Conservation (phyloP, 2,329 filamentous ascomycete genomes). For the Fusarium domesticum region DNA sequence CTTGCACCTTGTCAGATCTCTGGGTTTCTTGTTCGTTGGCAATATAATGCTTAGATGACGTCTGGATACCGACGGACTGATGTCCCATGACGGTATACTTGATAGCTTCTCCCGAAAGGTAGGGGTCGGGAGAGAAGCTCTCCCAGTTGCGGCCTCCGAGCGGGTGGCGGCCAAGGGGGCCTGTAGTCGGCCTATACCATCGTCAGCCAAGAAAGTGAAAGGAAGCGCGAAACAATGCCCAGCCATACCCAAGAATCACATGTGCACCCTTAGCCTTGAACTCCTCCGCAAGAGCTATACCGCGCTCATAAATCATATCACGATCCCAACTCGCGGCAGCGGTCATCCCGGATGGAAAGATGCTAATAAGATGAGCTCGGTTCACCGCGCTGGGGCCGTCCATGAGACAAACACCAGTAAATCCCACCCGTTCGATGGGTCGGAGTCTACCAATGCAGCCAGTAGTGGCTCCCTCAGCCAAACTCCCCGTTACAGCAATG, state of each 20-base stretch:
- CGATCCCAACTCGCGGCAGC: slow-evolving; percentile 65
- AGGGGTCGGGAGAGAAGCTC: slow-evolving; percentile 62
- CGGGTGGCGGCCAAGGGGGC: slow-evolving; percentile 43
- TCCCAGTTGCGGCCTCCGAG: slow-evolving; percentile 64
- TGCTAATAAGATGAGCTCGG: slow-evolving; percentile 43
- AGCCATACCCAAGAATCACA: slow-evolving; percentile 52
- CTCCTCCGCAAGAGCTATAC: slow-evolving; percentile 50
- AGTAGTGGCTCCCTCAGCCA: no score
- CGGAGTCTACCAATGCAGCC: slow-evolving; percentile 37
- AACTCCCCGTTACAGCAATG: slow-evolving; percentile 35
- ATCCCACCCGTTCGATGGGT: slow-evolving; percentile 40
- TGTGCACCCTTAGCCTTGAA: slow-evolving; percentile 71
- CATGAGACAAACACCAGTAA: slow-evolving; percentile 42
- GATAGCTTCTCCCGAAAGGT: slow-evolving; percentile 57
- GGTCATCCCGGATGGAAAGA: slow-evolving; percentile 57
- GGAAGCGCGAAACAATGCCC: no score
- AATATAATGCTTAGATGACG: slow-evolving; percentile 40
- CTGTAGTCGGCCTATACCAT: no score
- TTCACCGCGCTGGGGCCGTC: slow-evolving; percentile 35
- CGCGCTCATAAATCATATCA: slow-evolving; percentile 64
- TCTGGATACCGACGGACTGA: slow-evolving; percentile 38
- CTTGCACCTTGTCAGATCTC: slow-evolving; percentile 29
- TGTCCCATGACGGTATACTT: slow-evolving; percentile 34
- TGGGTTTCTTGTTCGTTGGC: slow-evolving; percentile 37
- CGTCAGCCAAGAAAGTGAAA: slow-evolving; percentile 9